Conservation (phyloP, 2,329 filamentous ascomycete species). For the Aspergillus luchuensis region DNA sequence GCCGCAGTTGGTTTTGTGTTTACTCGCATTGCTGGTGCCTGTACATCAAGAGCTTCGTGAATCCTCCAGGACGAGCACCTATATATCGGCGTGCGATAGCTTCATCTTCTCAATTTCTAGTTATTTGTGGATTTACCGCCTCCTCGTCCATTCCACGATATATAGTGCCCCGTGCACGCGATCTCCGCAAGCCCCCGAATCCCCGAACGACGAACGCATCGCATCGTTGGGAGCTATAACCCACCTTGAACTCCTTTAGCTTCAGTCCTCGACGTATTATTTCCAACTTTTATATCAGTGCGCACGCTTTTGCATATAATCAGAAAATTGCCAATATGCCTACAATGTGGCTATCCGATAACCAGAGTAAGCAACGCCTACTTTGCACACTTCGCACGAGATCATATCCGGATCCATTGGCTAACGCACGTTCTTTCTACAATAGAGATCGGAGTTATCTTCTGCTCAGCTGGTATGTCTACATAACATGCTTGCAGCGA, state of each 20-base stretch:
- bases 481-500: not conserved
- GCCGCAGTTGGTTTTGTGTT: conserved; percentile 12
- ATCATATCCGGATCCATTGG: conserved; percentile 7
- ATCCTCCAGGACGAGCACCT: not conserved
- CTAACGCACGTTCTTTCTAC: conserved; percentile 22
- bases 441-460: conserved; percentile 91
- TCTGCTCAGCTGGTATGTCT: conserved; percentile 91
- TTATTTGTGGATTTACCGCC: not conserved
- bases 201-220: not conserved
- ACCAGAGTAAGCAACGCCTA: conserved; percentile 72
- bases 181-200: not conserved
- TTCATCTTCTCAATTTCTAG: not conserved
- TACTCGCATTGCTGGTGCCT: conserved; percentile 4
- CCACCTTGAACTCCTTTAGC: not conserved
- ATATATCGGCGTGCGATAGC: not conserved
- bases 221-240: not conserved
- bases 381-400: not conserved
- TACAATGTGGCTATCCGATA: conserved; percentile 94
- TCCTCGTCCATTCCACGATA: not conserved
- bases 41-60: not conserved
- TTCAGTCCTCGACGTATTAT: not conserved
- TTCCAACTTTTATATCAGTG: not conserved
- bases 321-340: conserved; percentile 59
- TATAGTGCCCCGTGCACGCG: not conserved
- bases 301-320: not conserved